Evolutionary conservation across 1,284 basidiomycete genomes (phyloP), one percentile per base, ranked within the genome.

Genomic region (Lentinula novae-zelandiae): DNA sequence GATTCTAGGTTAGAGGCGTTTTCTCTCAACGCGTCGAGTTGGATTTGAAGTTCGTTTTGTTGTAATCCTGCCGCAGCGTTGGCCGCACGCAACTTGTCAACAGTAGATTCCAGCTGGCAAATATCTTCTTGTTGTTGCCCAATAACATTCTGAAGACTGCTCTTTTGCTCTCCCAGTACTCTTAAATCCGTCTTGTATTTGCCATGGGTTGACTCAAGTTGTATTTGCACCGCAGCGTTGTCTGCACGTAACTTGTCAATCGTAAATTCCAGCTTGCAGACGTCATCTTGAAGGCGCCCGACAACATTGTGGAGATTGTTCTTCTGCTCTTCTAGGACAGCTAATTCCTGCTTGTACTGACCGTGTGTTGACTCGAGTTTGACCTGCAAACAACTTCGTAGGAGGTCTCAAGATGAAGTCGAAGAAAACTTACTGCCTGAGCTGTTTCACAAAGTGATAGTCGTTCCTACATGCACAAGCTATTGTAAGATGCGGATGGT

Each of bases 351-450:
- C 38, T 69, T 68, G 51, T 70, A 63, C 39, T 65, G 65, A 50
- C 66, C 68, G 7, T 63, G 67, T 8, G 65, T 62, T 15, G 67
- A 65, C 56, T 72, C 71, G 27, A 72, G 60, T 46, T 71, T 67
- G 1, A 66, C 61, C 71, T 72, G 46, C 20, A 36, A 42, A n/a
- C 27, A 10, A 15, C 12, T 31, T n/a, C 31, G 22, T 9, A 36
- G 22, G 27, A 34, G 5, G 8, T 17, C 13, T 22, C 17, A 36
- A 17, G 15, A 20, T 48, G 40, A 42, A n/a, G 5, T 31, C 8
- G 6, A 53, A 22, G 17, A 9, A 38, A 38, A 39, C 55, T 46
- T 50, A 57, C 71, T 22, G 66, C 67, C 54, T 66, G 63, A 31
- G 64, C 59, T n/a, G 60, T 67, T 57, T 72, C 68, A n/a, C 66